Percentiles rank a stretch among this genome's conserved stretches.
Evolutionary conservation across 805 yeast species (phyloP).

Genomic region (Ogataea parapolymorpha): DNA sequence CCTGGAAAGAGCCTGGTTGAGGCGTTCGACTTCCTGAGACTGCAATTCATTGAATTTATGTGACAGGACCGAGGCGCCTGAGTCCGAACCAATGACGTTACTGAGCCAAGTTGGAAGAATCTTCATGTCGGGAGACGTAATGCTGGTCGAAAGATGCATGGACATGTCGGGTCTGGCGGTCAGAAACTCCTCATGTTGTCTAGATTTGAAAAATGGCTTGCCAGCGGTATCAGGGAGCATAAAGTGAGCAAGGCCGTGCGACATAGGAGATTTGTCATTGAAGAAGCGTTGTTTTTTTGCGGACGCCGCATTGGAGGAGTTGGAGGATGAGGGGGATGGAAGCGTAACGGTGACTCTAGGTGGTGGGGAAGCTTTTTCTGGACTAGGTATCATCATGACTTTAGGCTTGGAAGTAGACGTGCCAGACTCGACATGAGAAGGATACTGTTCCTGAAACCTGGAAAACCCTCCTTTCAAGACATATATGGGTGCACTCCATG

Average conservation of each 20-base stretch:
- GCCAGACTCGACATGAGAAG: constrained; percentile 29
- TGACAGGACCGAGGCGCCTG: constrained; percentile 39
- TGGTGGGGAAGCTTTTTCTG: constrained; percentile 11
- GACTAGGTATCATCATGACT: constrained; percentile 18
- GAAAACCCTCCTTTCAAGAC: constrained; percentile 43
- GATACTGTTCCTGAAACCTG: constrained; percentile 32
- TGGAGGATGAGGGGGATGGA: constrained; percentile 23
- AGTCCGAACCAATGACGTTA: constrained; percentile 32
- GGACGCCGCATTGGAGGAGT: constrained; percentile 11
- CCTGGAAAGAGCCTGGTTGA: constrained; percentile 43
- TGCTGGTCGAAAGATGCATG: constrained; percentile 24
- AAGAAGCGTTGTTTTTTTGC: constrained; percentile 8
- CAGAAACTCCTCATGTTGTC: constrained; percentile 53
- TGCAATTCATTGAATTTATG: constrained; percentile 66
- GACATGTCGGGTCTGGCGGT: constrained; percentile 26
- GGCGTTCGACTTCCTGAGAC: constrained; percentile 61
- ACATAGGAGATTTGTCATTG: constrained; percentile 15
- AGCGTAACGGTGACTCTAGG: constrained; percentile 19
- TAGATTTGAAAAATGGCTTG: constrained; percentile 43
- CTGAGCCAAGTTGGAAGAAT: constrained; percentile 56
- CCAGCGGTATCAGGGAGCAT: constrained; percentile 44
- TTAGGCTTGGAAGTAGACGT: constrained; percentile 16
- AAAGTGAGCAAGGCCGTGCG: constrained; percentile 50
- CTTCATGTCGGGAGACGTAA: constrained; percentile 20
- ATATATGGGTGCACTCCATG: constrained; percentile 40